phyloP scores from a whole-genome alignment of 257 asterid genomes.

The Galeopsis tetrahit region DNA sequence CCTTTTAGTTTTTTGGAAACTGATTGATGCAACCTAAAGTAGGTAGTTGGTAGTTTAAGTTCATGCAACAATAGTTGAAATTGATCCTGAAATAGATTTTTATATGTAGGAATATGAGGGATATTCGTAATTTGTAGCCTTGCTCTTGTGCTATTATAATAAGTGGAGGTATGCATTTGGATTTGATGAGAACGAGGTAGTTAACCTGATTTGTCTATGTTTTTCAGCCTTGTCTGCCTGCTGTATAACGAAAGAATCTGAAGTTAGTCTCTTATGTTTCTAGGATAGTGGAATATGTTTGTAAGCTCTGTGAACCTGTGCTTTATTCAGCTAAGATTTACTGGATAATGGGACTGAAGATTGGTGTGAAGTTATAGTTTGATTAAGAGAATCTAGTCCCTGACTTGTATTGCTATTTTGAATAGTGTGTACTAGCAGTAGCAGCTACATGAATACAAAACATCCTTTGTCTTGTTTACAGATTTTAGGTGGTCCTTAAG shows the following conservation, averaged over 20 bases:
- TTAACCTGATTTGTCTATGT: not conserved
- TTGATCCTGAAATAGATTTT: not conserved
- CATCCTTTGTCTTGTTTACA: not conserved
- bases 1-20: not conserved
- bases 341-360: not conserved
- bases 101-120: not conserved
- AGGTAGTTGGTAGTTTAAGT: conserved; percentile 9
- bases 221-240: not conserved
- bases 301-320: conserved; percentile 2
- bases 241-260: not conserved
- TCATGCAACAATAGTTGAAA: conserved; percentile 1
- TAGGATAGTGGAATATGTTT: not conserved
- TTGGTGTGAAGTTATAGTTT: not conserved
- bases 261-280: not conserved
- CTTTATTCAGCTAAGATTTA: not conserved
- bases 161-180: not conserved
- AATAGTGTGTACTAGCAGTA: not conserved
- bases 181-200: not conserved
- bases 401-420: not conserved
- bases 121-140: not conserved
- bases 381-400: not conserved
- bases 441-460: not conserved
- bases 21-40: not conserved
- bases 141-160: not conserved
- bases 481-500: not conserved